Base-by-base conservation (phyloP, 1,284 basidiomycete species). In the Ganoderma sp. region DNA sequence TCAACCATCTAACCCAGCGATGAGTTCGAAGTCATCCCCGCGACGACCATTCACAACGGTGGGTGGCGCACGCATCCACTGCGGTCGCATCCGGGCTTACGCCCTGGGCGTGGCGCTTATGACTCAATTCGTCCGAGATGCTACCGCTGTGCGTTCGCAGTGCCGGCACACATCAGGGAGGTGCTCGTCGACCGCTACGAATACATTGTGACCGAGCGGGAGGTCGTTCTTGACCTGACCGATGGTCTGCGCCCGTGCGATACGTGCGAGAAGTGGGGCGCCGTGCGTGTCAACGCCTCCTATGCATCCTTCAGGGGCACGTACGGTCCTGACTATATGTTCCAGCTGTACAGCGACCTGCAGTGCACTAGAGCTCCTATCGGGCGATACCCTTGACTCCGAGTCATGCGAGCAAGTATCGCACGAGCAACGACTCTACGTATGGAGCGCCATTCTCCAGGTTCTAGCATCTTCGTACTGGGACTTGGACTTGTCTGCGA, bases 1-100 rank as follows among this genome's bases (percentile, higher is more conserved):
- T 50, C 54, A 12, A 25, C 45, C 63, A 32, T 34, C 54, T 37
- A 41, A 61, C 48, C 32, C 59, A 45, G 22, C 48, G 48, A 50
- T 22, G 97, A 98, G 81, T 98, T 97, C 81, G 98, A 99, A 80
- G 93, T 99, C 73, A 90, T 99, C 68, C 91, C 94, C 65, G 90
- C 95, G 34, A 88, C 88, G 60, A 93, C 92, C 76, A 90, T 98
- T 67, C 89, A 91, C 74, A 99, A 99, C 80, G 85, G 96, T 98
- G 78, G 76, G 95, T 65, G 43, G 48, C 59, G 50, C 52, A 7
- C 41, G 52, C 25, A 28, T 28, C 25, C 48, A 37, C 19, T 45
- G 43, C n/a, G 10, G 32, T 7, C 25, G 61, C 61, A n/a, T 39
- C 10, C 37, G 34, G 34, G 34, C 6, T 9, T 37, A 28, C 34